phyloP scores from a whole-genome alignment of 208 protist species.

The Leptomonas seymouri region DNA sequence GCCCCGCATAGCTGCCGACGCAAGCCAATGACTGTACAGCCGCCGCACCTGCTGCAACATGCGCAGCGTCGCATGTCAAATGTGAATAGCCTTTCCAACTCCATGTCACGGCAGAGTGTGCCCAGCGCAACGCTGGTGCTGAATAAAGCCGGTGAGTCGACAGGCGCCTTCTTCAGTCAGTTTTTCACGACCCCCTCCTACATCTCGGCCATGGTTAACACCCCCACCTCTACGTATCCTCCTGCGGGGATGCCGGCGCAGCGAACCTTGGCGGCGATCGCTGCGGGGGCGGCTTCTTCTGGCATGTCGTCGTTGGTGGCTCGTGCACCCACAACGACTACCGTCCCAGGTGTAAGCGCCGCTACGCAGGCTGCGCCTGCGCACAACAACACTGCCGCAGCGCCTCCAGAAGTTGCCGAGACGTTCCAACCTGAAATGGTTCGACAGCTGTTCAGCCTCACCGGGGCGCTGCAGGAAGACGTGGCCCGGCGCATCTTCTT shows the following conservation, averaged over 20 bases:
- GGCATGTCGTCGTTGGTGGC: neutral
- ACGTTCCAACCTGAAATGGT: constrained; percentile 32
- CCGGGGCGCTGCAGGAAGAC: constrained; percentile 41
- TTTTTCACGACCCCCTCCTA: constrained; percentile 8
- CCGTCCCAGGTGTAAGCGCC: neutral
- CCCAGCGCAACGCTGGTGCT: neutral
- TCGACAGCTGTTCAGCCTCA: constrained; percentile 38
- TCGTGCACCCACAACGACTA: neutral
- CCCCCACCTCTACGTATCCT: neutral
- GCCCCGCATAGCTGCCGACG: constrained; percentile 1
- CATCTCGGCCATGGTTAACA: neutral
- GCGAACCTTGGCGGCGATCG: neutral
- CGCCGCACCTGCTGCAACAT: constrained; percentile 10
- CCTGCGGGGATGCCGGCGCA: neutral
- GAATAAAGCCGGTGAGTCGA: neutral
- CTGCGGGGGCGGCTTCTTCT: neutral
- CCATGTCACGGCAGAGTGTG: constrained; percentile 2
- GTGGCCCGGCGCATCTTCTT: constrained; percentile 41
- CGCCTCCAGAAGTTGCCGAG: neutral
- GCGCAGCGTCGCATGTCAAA: constrained; percentile 12
- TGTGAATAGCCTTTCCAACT: constrained; percentile 9
- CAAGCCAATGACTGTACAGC: neutral
- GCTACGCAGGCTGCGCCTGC: neutral
- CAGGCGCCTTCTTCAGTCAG: constrained; percentile 24
- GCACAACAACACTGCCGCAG: neutral